A percentile compares a stretch with the other conserved stretches of the same genome.
phyloP scores from a whole-genome alignment of 2,329 filamentous ascomycete genomes.

The Talaromyces sp. region DNA sequence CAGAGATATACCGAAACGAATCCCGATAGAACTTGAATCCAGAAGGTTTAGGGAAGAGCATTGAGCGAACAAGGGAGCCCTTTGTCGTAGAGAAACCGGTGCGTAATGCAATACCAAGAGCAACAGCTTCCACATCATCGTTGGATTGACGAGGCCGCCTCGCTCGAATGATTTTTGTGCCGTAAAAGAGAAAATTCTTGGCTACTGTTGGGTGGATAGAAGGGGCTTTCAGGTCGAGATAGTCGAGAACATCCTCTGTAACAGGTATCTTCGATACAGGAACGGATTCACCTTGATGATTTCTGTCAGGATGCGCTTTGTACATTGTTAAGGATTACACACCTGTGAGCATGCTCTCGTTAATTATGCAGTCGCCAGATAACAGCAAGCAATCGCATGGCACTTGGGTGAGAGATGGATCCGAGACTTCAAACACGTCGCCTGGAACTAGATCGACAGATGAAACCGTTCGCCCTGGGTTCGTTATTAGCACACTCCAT shows the following conservation, averaged over 20 bases:
- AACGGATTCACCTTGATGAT: conserved; percentile 74
- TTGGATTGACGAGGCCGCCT: conserved; percentile 81
- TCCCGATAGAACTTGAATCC: conserved; percentile 99
- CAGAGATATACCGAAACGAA: conserved; percentile 95
- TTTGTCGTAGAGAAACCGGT: conserved; percentile 99
- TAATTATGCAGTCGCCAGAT: conserved; percentile 95
- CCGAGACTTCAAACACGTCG: conserved; percentile 94
- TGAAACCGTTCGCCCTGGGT: conserved; percentile 72
- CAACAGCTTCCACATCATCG: conserved; percentile 72
- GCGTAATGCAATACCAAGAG: conserved; percentile 84
- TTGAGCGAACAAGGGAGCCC: conserved; percentile 89
- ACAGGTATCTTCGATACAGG: conserved; percentile 90
- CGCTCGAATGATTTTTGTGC: conserved; percentile 91
- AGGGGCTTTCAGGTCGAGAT: conserved; percentile 75
- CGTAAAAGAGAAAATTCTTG: conserved; percentile 87
- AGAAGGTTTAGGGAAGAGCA: conserved; percentile 97
- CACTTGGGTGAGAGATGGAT: conserved; percentile 82
- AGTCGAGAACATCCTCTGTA: conserved; percentile 72
- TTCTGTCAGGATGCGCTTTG: conserved; percentile 20
- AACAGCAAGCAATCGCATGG: conserved; percentile 90
- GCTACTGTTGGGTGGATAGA: conserved; percentile 80
- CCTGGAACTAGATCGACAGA: conserved; percentile 90
- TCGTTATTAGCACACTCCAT: not conserved
- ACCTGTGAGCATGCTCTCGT: conserved; percentile 96
- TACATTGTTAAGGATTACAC: conserved; percentile 4